These are phyloP conservation scores for Zizania latifolia DNA, from an alignment of 176 grass and related monocot species.

Conservation along the genomic window DNA sequence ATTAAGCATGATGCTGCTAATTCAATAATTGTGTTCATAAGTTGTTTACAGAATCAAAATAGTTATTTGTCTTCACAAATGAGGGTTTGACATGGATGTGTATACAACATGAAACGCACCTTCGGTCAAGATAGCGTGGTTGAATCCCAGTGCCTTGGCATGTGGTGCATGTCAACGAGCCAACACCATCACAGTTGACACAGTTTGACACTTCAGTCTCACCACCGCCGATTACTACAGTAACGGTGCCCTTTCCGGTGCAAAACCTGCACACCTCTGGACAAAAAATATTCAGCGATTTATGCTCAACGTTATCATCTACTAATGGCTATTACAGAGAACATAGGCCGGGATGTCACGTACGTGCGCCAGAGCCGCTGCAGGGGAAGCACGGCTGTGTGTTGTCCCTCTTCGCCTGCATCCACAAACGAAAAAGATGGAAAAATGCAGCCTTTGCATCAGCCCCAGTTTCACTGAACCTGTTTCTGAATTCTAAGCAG, in stretches of 20 bases:
- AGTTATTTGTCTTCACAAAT: background rate
- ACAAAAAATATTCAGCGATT: constrained; percentile 55
- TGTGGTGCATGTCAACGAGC: constrained; percentile 92
- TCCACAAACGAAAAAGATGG: background rate
- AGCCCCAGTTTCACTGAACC: too few species aligned
- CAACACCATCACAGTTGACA: constrained; percentile 77
- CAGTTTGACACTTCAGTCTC: constrained; percentile 82
- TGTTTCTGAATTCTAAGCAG: too few species aligned
- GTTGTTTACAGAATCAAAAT: background rate
- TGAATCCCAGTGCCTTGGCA: constrained; percentile 95
- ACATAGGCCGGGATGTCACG: constrained; percentile 8
- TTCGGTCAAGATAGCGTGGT: constrained; percentile 97
- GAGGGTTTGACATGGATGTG: too few species aligned
- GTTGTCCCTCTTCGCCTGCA: constrained; percentile 92
- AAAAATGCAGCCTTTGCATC: background rate
- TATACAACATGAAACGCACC: too few species aligned
- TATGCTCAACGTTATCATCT: constrained; percentile 18
- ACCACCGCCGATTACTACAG: constrained; percentile 65
- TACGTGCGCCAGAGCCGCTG: constrained; percentile 85
- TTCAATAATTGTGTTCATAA: background rate
- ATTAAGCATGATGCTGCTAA: too few species aligned
- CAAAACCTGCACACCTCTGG: constrained; percentile 95
- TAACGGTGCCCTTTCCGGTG: constrained; percentile 59
- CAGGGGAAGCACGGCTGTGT: constrained; percentile 93
- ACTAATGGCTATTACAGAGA: background rate